Evolutionary conservation across 2,329 filamentous ascomycete genomes (phyloP).

Genomic region (Pseudogymnoascus sp.): DNA sequence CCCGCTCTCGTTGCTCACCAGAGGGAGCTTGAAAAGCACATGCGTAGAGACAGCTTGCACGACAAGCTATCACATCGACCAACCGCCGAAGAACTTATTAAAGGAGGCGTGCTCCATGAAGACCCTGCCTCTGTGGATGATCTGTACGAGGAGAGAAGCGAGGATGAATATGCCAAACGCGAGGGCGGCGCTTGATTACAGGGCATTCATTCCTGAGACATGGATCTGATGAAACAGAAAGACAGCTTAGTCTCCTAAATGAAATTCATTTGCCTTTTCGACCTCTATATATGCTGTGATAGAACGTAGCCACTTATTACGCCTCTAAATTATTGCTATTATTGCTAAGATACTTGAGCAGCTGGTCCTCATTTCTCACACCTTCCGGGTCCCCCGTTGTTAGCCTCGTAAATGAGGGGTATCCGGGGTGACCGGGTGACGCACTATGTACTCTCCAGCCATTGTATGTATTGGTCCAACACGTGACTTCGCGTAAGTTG

Average conservation of each 20-base stretch:
- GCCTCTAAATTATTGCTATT: neutral
- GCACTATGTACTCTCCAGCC: neutral
- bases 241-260: neutral
- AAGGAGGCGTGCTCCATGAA: conserved; percentile 69
- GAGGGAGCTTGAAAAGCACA: conserved; percentile 77
- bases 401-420: conserved; percentile 2
- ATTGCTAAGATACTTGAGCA: neutral
- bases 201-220: neutral
- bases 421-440: neutral
- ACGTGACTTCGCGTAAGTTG: conserved; percentile 4
- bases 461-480: neutral
- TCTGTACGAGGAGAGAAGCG: conserved; percentile 52
- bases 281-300: neutral
- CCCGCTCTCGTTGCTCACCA: conserved; percentile 74
- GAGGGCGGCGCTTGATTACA: conserved; percentile 48
- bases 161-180: conserved; percentile 53
- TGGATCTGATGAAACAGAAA: neutral
- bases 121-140: conserved; percentile 49
- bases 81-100: conserved; percentile 65
- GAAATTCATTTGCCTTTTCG: neutral
- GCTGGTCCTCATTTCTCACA: neutral
- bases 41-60: conserved; percentile 79
- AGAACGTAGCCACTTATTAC: neutral
- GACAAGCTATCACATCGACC: conserved; percentile 77
- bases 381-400: neutral